Evolutionary conservation across 225 moss, liverwort and hornwort genomes (phyloP), one percentile per base, ranked within the genome.

Genomic region (Straminergon stramineum): DNA sequence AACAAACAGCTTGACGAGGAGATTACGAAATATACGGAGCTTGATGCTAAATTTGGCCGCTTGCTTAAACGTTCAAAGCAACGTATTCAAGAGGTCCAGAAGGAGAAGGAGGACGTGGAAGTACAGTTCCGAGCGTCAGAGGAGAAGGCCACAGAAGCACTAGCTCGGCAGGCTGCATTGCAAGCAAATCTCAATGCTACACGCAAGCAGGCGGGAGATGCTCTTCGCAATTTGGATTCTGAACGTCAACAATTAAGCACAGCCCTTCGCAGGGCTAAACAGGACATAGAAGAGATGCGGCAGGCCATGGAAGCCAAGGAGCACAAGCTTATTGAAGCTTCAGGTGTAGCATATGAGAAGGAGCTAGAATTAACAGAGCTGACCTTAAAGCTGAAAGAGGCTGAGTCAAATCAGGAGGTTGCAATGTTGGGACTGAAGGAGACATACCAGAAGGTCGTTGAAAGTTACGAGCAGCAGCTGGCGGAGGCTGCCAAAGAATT

Each of bases 1-100:
- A 91, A 60, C 60, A 93, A 89, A 83, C 94, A 93, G 85, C 83
- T 94, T 58, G 95, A 94, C 34, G 93, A 93, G 84, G 99, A 96
- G 91, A 91, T 90, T 88, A 91, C 91, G 14, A 99, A 99, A 88
- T 97, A 96, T 69, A 84, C 93, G 70, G 96, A 99, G 89, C 96
- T 99, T 79, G 99, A 99, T 94, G 95, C 99, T 62, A 99, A 99
- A 90, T 99, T 99, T 85, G 96, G 95, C 61, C 96, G 99, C 84
- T 90, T 99, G 90, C 96, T 96, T 69, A 99, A 99, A 84, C 96
- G 99, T 85, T 96, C 99, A 62, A 99, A 99, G 92, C 96, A 99
- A 83, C 96, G 96, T 70, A 96, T 99, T 89, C 97, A 97, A 94
- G 99, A 99, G 91, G 96, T 96, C 82, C 96, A 96, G 84, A 99